These are phyloP conservation scores for Saturnispora sanitii DNA, from an alignment of 805 yeast species.

Conservation along the genomic window DNA sequence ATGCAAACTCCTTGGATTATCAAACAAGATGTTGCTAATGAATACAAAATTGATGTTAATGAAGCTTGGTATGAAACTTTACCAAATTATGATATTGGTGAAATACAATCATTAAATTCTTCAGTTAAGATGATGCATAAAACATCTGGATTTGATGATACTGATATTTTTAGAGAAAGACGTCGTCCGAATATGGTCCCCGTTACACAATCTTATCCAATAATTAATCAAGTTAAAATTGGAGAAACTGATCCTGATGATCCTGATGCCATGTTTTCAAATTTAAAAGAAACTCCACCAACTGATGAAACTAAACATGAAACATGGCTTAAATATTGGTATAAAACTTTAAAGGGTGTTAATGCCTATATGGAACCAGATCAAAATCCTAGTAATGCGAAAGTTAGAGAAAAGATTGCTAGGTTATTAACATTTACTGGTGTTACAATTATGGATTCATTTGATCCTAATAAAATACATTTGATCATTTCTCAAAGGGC, in stretches of 20 bases:
- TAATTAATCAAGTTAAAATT: not conserved
- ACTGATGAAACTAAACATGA: slow-evolving; percentile 29
- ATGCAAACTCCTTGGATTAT: slow-evolving; percentile 79
- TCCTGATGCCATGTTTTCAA: slow-evolving; percentile 22
- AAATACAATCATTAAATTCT: not conserved
- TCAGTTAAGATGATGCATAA: not conserved
- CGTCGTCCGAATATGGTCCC: slow-evolving; percentile 20
- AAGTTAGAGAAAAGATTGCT: slow-evolving; percentile 32
- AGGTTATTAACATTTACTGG: slow-evolving; percentile 40
- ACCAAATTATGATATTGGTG: not conserved
- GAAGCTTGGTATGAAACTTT: slow-evolving; percentile 6
- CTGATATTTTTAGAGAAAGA: slow-evolving; percentile 9
- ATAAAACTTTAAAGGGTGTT: slow-evolving; percentile 36
- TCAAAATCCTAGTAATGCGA: slow-evolving; percentile 28
- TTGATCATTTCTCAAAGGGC: slow-evolving; percentile 40
- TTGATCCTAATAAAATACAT: slow-evolving; percentile 34
- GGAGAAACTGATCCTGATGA: slow-evolving; percentile 7
- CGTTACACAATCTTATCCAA: not conserved
- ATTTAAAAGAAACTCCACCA: slow-evolving; percentile 30
- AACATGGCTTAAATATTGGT: slow-evolving; percentile 46
- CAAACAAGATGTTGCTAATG: slow-evolving; percentile 60
- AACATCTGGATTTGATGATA: slow-evolving; percentile 3
- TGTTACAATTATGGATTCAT: slow-evolving; percentile 35
- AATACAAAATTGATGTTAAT: slow-evolving; percentile 54
- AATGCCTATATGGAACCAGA: slow-evolving; percentile 38